Percentiles rank a stretch among this genome's conserved stretches.
phyloP scores from a whole-genome alignment of 805 yeast species.

The Blastobotrys americana region DNA sequence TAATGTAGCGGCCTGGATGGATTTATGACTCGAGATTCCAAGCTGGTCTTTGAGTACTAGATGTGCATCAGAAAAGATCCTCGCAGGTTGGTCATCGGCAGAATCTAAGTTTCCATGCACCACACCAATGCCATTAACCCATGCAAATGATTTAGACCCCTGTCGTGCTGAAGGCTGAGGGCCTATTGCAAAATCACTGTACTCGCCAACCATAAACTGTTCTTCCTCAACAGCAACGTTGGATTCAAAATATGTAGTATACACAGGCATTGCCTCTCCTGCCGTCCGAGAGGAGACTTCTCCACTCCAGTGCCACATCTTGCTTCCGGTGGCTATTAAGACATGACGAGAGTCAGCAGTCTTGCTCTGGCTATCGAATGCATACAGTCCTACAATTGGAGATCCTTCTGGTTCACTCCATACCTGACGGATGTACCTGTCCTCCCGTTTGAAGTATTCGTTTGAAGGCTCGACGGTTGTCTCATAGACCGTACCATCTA shows the following conservation, averaged over 20 bases:
- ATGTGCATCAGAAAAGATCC: constrained; percentile 33
- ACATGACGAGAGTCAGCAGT: constrained; percentile 14
- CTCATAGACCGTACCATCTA: constrained; percentile 44
- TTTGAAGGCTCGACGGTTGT: constrained; percentile 38
- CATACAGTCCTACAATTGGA: constrained; percentile 22
- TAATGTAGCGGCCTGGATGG: constrained; percentile 36
- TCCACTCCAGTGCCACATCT: constrained; percentile 24
- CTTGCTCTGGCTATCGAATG: constrained; percentile 8
- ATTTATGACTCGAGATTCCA: constrained; percentile 22
- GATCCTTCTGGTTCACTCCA: constrained; percentile 32
- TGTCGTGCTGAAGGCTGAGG: constrained; percentile 8
- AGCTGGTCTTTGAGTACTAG: constrained; percentile 37
- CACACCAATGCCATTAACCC: constrained; percentile 43
- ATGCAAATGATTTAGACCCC: constrained; percentile 32
- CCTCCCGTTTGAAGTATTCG: constrained; percentile 39
- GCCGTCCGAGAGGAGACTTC: constrained; percentile 14
- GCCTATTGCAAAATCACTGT: constrained; percentile 16
- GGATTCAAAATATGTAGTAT: constrained; percentile 24
- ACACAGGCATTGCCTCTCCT: constrained; percentile 27
- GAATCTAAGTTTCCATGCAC: constrained; percentile 35
- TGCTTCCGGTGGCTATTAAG: constrained; percentile 18
- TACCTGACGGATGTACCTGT: constrained; percentile 35
- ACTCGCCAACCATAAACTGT: constrained; percentile 16
- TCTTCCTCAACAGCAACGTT: constrained; percentile 19
- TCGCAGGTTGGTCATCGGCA: constrained; percentile 12